phyloP scores from a whole-genome alignment of 768 basidiomycete species.

The Crassisporium funariophilum region DNA sequence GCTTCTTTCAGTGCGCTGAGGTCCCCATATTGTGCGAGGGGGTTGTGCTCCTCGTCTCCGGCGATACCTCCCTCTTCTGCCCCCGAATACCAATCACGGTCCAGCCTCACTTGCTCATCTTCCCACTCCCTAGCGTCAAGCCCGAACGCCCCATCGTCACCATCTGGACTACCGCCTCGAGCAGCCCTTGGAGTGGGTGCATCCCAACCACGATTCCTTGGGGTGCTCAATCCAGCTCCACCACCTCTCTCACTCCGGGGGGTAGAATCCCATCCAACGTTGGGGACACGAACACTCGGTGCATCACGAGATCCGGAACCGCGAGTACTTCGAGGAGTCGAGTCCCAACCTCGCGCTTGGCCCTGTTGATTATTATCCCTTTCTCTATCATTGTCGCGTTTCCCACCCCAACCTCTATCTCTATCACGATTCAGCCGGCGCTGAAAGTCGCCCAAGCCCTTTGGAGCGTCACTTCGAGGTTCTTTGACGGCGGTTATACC shows the following conservation, averaged over 20 bases:
- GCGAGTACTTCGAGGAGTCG: slow-evolving; percentile 63
- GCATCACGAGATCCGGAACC: slow-evolving; percentile 50
- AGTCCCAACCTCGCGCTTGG: slow-evolving; percentile 49
- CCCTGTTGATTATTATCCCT: slow-evolving; percentile 33
- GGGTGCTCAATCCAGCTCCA: slow-evolving; percentile 60
- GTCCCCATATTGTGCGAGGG: slow-evolving; percentile 92
- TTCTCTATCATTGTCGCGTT: slow-evolving; percentile 34
- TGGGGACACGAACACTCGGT: slow-evolving; percentile 87
- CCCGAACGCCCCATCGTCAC: slow-evolving; percentile 60
- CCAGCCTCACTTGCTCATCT: slow-evolving; percentile 89
- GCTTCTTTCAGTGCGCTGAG: slow-evolving; percentile 66
- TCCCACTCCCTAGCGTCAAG: slow-evolving; percentile 93
- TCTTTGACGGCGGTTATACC: slow-evolving; percentile 68
- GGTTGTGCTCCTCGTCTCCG: slow-evolving; percentile 91
- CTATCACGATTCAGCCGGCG: slow-evolving; percentile 83
- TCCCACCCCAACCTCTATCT: slow-evolving; percentile 50
- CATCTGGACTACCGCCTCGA: slow-evolving; percentile 70
- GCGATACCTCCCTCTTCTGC: slow-evolving; percentile 87
- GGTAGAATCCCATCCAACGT: slow-evolving; percentile 94
- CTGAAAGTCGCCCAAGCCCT: slow-evolving; percentile 91
- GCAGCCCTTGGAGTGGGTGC: slow-evolving; percentile 77
- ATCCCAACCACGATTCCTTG: slow-evolving; percentile 69
- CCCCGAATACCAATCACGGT: slow-evolving; percentile 95
- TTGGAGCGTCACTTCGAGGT: slow-evolving; percentile 56
- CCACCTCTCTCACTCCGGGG: slow-evolving; percentile 64